Percentiles rank a stretch among this genome's conserved stretches.
Evolutionary conservation across 2,329 filamentous ascomycete genomes (phyloP).

Genomic region (Apiospora marii): DNA sequence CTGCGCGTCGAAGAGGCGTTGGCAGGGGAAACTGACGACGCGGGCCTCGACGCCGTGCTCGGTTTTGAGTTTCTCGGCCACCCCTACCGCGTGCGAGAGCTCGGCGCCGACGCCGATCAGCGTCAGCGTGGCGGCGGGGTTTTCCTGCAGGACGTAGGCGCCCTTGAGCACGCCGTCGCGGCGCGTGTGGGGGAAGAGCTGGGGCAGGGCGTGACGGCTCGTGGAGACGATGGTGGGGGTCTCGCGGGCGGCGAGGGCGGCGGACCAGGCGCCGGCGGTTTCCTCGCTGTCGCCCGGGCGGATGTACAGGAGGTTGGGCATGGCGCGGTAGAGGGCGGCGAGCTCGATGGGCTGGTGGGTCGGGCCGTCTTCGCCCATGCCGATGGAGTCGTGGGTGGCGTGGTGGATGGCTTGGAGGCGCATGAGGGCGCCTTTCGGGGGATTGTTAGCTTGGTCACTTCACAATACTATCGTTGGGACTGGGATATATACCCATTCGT

Average conservation of each 20-base stretch:
- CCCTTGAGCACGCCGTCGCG: slow-evolving; percentile 48
- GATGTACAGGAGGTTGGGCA: slow-evolving; percentile 63
- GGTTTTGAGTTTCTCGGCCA: slow-evolving; percentile 46
- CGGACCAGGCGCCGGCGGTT: slow-evolving; percentile 52
- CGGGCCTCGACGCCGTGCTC: slow-evolving; percentile 48
- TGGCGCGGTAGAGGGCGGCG: slow-evolving; percentile 58
- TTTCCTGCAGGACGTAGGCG: slow-evolving; percentile 49
- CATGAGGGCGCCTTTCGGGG: slow-evolving; percentile 49
- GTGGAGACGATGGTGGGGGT: slow-evolving; percentile 54
- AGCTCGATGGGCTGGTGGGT: slow-evolving; percentile 64
- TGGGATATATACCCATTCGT: slow-evolving; percentile 52
- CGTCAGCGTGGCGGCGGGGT: slow-evolving; percentile 47
- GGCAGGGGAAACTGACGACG: slow-evolving; percentile 54
- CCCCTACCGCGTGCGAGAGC: slow-evolving; percentile 51
- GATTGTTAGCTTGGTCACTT: not conserved
- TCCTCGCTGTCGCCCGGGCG: slow-evolving; percentile 63
- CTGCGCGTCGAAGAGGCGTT: slow-evolving; percentile 53
- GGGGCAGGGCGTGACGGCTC: slow-evolving; percentile 49
- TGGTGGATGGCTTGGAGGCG: slow-evolving; percentile 58
- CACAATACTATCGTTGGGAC: not conserved
- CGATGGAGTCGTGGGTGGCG: slow-evolving; percentile 63
- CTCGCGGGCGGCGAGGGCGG: slow-evolving; percentile 44
- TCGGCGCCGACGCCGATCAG: slow-evolving; percentile 49
- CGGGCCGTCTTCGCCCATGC: slow-evolving; percentile 61
- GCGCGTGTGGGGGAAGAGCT: slow-evolving; percentile 42